These are phyloP conservation scores for Starmera caribaea DNA, from an alignment of 805 yeast genomes.

Conservation along the genomic window DNA sequence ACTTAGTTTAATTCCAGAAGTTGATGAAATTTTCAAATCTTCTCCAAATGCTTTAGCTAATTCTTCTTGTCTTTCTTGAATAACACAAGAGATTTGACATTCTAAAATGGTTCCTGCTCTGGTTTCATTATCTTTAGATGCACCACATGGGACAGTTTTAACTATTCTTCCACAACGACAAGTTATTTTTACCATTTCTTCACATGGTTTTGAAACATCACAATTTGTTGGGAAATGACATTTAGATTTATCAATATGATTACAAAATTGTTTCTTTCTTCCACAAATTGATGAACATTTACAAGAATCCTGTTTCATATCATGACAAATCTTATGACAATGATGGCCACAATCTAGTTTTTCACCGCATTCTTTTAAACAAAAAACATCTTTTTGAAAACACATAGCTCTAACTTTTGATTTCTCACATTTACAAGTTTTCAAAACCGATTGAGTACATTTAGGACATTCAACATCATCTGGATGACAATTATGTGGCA, in stretches of 20 bases:
- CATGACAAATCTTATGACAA: constrained; percentile 49
- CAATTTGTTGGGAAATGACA: constrained; percentile 60
- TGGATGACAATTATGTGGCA: constrained; percentile 70
- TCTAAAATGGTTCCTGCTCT: constrained; percentile 30
- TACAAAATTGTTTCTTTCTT: constrained; percentile 42
- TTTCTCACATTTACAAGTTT: constrained; percentile 55
- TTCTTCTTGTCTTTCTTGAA: constrained; percentile 46
- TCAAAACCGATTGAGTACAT: constrained; percentile 55
- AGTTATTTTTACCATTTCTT: constrained; percentile 34
- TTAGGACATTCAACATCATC: constrained; percentile 58
- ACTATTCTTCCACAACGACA: constrained; percentile 61
- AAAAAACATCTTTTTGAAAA: constrained; percentile 57
- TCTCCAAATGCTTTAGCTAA: constrained; percentile 54
- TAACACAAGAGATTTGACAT: constrained; percentile 67
- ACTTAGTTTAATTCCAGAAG: constrained; percentile 7
- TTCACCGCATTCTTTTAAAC: constrained; percentile 56
- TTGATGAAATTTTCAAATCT: constrained; percentile 2
- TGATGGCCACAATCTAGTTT: constrained; percentile 36
- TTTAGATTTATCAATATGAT: constrained; percentile 50
- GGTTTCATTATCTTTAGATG: constrained; percentile 26
- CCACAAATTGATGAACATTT: constrained; percentile 56
- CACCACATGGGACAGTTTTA: constrained; percentile 46
- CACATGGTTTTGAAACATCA: constrained; percentile 42
- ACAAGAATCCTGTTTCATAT: constrained; percentile 40
- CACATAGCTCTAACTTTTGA: constrained; percentile 51